Evolutionary conservation across 768 basidiomycete genomes (phyloP).

Genomic region (Hericium coralloides): DNA sequence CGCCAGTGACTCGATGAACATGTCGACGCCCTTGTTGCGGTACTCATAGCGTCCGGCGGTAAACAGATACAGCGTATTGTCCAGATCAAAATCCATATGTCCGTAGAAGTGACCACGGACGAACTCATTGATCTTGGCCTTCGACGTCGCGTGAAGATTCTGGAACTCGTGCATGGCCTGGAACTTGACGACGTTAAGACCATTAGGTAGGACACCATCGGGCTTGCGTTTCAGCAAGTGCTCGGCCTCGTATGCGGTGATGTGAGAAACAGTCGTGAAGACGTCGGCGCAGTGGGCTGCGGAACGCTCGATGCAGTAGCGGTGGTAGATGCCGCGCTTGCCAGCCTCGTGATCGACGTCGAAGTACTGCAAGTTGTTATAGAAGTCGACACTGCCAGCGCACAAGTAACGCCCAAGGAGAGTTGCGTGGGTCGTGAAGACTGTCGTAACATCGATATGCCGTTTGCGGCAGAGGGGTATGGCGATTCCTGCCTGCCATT

Average conservation of each 20-base stretch:
- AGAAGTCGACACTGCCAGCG: constrained; percentile 96
- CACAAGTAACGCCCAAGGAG: constrained; percentile 98
- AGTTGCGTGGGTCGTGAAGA: constrained; percentile 98
- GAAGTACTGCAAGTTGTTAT: constrained; percentile 99
- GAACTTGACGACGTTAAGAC: constrained; percentile 97
- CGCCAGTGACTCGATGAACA: constrained; percentile 97
- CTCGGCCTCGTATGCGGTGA: constrained; percentile 96
- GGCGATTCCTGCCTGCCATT: constrained; percentile 97
- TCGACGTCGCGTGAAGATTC: constrained; percentile 85
- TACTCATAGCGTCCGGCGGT: constrained; percentile 99
- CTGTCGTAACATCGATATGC: constrained; percentile 96
- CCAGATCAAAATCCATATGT: constrained; percentile 92
- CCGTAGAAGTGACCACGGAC: constrained; percentile 98
- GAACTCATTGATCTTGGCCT: constrained; percentile 99
- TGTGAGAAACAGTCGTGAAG: constrained; percentile 96
- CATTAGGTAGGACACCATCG: constrained; percentile 95
- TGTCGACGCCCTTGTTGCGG: constrained; percentile 98
- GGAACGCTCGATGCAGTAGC: constrained; percentile 95
- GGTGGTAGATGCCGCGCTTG: constrained; percentile 96
- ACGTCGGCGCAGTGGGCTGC: constrained; percentile 95
- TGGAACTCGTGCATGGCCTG: constrained; percentile 99
- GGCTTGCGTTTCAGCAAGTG: constrained; percentile 96
- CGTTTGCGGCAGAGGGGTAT: constrained; percentile 93
- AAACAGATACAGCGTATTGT: constrained; percentile 91
- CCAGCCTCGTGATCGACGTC: constrained; percentile 99